Conservation (phyloP, 1,139 yeast species). For the Sugiyamaella neomexicana region DNA sequence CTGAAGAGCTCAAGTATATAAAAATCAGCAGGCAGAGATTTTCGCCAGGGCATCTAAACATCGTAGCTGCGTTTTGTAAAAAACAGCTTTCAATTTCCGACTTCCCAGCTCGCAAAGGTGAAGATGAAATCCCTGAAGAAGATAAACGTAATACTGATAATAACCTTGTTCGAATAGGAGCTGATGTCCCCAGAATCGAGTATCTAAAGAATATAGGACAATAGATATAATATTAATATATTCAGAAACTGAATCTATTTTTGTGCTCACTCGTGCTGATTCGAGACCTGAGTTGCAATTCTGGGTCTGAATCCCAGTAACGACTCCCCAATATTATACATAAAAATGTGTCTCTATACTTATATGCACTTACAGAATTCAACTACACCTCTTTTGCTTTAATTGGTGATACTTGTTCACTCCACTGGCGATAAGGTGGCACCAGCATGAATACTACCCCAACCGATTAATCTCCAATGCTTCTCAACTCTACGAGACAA, state of each 20-base stretch:
- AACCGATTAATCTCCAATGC: conserved; percentile 99
- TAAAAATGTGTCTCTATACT: conserved; percentile 12
- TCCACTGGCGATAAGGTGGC: conserved; percentile 39
- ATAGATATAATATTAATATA: not conserved
- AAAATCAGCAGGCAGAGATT: conserved; percentile 8
- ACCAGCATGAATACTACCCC: conserved; percentile 99
- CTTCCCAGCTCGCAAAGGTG: not conserved
- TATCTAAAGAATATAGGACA: not conserved
- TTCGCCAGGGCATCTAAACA: not conserved
- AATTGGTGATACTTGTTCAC: conserved; percentile 17
- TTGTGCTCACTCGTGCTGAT: no score
- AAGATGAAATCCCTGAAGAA: not conserved
- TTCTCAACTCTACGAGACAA: conserved; percentile 98
- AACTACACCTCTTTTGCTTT: not conserved
- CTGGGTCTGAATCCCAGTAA: no score
- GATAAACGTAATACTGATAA: not conserved
- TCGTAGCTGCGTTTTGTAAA: conserved; percentile 8
- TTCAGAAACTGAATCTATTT: no score
- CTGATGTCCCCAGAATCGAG: not conserved
- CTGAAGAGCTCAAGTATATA: conserved; percentile 14
- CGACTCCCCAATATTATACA: not conserved
- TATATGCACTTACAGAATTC: conserved; percentile 12
- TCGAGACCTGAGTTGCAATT: no score
- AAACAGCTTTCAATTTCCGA: conserved; percentile 12
- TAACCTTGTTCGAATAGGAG: not conserved